Percentiles rank a stretch among this genome's conserved stretches.
phyloP scores from a whole-genome alignment of 192 early-diverging fungal species.

The Mortierella claussenii region DNA sequence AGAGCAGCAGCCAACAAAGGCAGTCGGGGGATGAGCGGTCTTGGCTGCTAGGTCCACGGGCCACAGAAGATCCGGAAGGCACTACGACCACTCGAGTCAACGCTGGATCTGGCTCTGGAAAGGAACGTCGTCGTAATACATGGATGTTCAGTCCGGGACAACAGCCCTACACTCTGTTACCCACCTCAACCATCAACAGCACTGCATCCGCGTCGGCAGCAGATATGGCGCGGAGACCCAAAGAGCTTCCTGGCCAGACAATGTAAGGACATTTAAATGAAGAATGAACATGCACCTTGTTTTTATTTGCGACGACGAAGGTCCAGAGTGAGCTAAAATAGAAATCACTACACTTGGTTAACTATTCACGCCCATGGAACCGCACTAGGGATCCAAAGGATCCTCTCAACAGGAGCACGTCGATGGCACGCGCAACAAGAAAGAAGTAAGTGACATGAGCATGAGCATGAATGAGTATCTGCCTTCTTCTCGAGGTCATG shows the following conservation, averaged over 20 bases:
- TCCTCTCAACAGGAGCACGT: conserved; percentile 30
- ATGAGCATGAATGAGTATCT: no score
- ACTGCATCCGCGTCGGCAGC: background rate
- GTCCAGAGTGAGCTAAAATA: background rate
- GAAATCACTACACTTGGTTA: background rate
- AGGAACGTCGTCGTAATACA: conserved; percentile 3
- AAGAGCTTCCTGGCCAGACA: conserved; percentile 48
- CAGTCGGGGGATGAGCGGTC: conserved; percentile 13
- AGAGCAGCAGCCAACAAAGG: background rate
- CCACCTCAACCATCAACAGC: background rate
- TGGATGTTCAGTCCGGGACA: conserved; percentile 12
- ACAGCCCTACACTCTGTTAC: conserved; percentile 9
- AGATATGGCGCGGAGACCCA: conserved; percentile 5
- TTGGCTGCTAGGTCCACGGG: conserved; percentile 4
- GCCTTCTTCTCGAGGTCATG: no score
- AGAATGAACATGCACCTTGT: no score
- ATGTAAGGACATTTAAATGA: conserved; percentile 9
- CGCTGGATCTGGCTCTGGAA: background rate
- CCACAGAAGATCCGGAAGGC: background rate
- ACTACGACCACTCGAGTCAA: no score
- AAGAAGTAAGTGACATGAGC: conserved; percentile 32
- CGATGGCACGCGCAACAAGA: conserved; percentile 5
- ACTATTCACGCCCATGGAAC: background rate
- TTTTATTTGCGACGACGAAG: background rate
- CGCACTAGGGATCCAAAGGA: conserved; percentile 31